A percentile compares a stretch with the other conserved stretches of the same genome.
Evolutionary conservation across 1,284 basidiomycete species (phyloP).

Genomic region (Boletus smithii): DNA sequence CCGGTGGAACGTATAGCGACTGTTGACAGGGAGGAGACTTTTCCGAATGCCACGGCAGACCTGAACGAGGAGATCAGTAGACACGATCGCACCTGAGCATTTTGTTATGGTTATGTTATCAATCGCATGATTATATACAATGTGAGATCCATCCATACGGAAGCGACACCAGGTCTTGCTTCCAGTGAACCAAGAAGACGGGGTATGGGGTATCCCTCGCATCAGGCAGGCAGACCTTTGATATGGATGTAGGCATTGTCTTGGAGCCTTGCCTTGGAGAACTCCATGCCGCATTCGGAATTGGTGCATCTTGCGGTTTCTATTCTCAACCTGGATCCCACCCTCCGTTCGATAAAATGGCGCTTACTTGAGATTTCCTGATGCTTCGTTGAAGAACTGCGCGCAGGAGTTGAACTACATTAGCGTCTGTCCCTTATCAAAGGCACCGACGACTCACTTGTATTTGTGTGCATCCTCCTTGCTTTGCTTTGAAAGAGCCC

Average conservation of each 20-base stretch:
- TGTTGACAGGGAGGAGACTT: constrained; percentile 51
- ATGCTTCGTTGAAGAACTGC: constrained; percentile 42
- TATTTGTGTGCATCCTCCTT: constrained; percentile 43
- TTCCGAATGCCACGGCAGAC: constrained; percentile 54
- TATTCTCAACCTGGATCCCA: constrained; percentile 14
- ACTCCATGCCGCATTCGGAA: constrained; percentile 39
- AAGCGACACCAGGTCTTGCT: constrained; percentile 26
- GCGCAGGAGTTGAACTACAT: too few relatives aligned
- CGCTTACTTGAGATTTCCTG: constrained; percentile 38
- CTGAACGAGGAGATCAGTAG: constrained; percentile 61
- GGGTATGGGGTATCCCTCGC: background rate
- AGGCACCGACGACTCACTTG: constrained; percentile 30
- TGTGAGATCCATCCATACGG: constrained; percentile 18
- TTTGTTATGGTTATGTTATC: constrained; percentile 14
- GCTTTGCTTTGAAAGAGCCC: constrained; percentile 41
- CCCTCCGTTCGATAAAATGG: constrained; percentile 6
- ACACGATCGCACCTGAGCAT: constrained; percentile 31
- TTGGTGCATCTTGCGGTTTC: constrained; percentile 34
- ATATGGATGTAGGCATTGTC: constrained; percentile 42
- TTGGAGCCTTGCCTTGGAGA: constrained; percentile 39
- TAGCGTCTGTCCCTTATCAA: background rate
- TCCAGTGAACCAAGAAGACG: too few relatives aligned
- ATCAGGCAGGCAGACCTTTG: constrained; percentile 36
- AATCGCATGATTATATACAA: constrained; percentile 31
- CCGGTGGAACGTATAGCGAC: constrained; percentile 59